Base-by-base conservation (phyloP, 1,284 basidiomycete genomes). In the Stygiomarasmius scandens region DNA sequence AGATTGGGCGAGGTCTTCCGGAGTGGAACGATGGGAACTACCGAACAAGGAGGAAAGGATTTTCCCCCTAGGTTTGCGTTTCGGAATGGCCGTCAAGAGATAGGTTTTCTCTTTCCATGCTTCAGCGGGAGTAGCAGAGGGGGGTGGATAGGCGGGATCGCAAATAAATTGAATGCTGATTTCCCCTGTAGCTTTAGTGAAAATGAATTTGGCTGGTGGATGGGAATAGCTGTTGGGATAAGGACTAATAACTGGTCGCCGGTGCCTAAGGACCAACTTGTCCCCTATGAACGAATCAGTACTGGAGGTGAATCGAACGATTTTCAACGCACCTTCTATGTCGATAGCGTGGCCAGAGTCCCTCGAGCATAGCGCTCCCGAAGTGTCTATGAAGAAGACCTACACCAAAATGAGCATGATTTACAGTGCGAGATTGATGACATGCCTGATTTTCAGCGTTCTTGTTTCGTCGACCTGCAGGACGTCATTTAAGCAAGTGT, bases 281-380 rank as follows among this genome's bases (percentile, higher is more conserved):
- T 85, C 86, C 52, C 76, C 88, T 90, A 63, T 24, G 49, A 51
- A 12, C 61, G 47, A 20, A 25, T 20, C 23, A 36, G 50, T 52
- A 4, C 25, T 16, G 25, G 14, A 36, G 54, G 24, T 43, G 45
- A 50, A 32, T 49, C 11, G 22, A 19, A 55, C 16, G 1, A 19
- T 19, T 16, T 3, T 20, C n/a, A n/a, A 27, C 65, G 43, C 70
- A 88, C 90, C 80, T 77, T 92, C 83, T 34, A 92, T 70, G 66
- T 93, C 91, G 45, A 93, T 75, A 9, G 90, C 90, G 72, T 92
- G 90, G 1, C 90, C 90, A n/a, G 89, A 83, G 9, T 82, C 80
- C 62, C 86, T 81, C 5, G 89, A 90, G 67, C 89, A 92, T 43
- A 93, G 70, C 11, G 83, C 84, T 19, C 91, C 90, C 11, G 83